Conservation (phyloP, 2,329 filamentous ascomycete species). For the Alternaria viburni region DNA sequence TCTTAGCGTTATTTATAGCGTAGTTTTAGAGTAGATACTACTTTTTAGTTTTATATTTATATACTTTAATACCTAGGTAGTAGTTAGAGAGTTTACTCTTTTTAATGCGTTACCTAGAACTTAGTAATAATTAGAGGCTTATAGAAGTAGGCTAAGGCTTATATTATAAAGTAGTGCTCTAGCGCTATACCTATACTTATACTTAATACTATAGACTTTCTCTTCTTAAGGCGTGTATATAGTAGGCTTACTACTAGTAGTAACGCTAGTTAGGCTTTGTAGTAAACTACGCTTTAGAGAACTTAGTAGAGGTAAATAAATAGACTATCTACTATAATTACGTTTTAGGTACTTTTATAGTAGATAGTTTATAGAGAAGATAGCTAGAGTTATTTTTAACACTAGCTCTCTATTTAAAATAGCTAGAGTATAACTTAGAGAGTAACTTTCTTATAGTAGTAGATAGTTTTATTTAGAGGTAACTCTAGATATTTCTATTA, state of each 20-base stretch:
- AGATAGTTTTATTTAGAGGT: too few relatives aligned
- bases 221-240: neutral
- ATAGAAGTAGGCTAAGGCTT: neutral
- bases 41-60: too few relatives aligned
- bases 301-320: neutral
- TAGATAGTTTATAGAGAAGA: neutral
- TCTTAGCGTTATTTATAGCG: too few relatives aligned
- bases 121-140: neutral
- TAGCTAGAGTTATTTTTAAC: too few relatives aligned
- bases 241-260: neutral
- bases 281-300: neutral
- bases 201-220: neutral
- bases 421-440: too few relatives aligned
- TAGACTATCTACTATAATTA: neutral
- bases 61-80: neutral
- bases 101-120: neutral
- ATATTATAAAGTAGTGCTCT: neutral
- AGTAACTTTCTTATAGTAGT: too few relatives aligned
- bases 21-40: too few relatives aligned
- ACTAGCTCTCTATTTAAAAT: too few relatives aligned
- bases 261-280: neutral
- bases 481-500: too few relatives aligned
- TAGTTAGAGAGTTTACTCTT: neutral
- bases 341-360: neutral
- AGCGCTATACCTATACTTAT: neutral